These are phyloP conservation scores for Aurantiochytrium sp. DNA, from an alignment of 108 stramenopile genomes.

Conservation along the genomic window DNA sequence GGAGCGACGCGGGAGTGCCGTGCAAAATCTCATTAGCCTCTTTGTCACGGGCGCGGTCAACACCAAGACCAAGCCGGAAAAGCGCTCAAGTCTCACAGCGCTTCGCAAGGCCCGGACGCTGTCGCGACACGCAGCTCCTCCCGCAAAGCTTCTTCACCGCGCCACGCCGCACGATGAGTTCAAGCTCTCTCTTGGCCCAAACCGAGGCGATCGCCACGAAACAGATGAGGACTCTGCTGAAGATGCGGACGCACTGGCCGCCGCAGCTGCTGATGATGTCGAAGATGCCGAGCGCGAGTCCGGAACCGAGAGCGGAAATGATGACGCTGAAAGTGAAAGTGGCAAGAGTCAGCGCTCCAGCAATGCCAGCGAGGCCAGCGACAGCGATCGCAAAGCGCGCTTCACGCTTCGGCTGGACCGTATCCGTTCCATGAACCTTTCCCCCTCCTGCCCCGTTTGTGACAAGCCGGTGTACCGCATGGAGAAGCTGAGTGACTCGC, in stretches of 20 bases:
- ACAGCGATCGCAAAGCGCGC: not conserved
- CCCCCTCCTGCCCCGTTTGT: not conserved
- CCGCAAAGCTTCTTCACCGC: not conserved
- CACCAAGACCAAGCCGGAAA: not conserved
- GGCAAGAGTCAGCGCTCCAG: not conserved
- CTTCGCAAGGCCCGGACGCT: not conserved
- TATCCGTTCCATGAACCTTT: not conserved
- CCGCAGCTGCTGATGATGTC: too few species aligned
- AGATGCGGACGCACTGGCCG: too few species aligned
- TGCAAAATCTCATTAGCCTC: not conserved
- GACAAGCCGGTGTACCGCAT: constrained; percentile 11
- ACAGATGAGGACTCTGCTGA: too few species aligned
- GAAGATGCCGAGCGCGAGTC: too few species aligned
- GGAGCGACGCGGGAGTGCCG: not conserved
- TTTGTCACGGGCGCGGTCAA: not conserved
- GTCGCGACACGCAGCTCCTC: not conserved
- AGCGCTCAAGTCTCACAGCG: not conserved
- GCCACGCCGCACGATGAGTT: not conserved
- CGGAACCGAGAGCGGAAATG: too few species aligned
- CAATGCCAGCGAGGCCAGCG: not conserved
- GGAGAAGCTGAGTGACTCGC: constrained; percentile 15
- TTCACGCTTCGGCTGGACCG: not conserved
- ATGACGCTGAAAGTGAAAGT: too few species aligned
- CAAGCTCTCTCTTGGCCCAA: not conserved
- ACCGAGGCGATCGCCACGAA: not conserved